Evolutionary conservation across 495 filamentous ascomycete genomes (phyloP), one percentile per base, ranked within the genome.

Genomic region (Apodospora peruviana): DNA sequence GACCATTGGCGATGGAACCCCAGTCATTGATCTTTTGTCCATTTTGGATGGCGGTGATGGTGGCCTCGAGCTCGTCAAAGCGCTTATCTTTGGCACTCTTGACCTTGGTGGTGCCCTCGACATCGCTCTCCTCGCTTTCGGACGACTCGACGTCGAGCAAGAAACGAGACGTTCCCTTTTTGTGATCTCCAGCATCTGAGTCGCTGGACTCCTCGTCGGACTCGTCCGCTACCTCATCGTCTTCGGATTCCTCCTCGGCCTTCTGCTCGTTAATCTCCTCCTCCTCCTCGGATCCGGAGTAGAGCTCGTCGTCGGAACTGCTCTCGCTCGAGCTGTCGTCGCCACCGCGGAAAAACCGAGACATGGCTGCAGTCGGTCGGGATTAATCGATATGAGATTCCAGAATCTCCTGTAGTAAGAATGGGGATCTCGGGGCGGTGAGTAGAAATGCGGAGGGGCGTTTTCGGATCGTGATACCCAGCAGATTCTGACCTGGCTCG

Each of bases 71-170:
- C 62, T 95, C 94, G 61, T 96, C 94, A 49, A 90, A 71, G 35
- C 93, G 80, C 78, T 99, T 99, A 70, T 97, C 91, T 73, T 96
- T 97, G 44, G 90, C 91, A 67, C 90, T 96, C 80, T 95, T 97
- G 50, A 94, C 72, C 44, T 87, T 91, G 45, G 82, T 81, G 48
- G 81, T 79, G 38, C 88, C 88, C 50, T 94, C 91, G 48, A 88
- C 87, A 57, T 87, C 86, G 56, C 83, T 87, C 45, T 88, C 86
- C 55, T 94, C 90, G 58, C 85, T 89, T 24, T 89, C 87, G 22
- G 78, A 83, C 18, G 77, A 80, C 8, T 72, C 79, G 36, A 72
- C 75, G 65, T 86, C 84, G 56, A 77, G 78, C 76, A 97, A 79
- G 83, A 97, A 99, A 61, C 80, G 78, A 52, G 71, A 84, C 42